phyloP scores from a whole-genome alignment of 768 basidiomycete species.

The Hygrocybe coccinea region DNA sequence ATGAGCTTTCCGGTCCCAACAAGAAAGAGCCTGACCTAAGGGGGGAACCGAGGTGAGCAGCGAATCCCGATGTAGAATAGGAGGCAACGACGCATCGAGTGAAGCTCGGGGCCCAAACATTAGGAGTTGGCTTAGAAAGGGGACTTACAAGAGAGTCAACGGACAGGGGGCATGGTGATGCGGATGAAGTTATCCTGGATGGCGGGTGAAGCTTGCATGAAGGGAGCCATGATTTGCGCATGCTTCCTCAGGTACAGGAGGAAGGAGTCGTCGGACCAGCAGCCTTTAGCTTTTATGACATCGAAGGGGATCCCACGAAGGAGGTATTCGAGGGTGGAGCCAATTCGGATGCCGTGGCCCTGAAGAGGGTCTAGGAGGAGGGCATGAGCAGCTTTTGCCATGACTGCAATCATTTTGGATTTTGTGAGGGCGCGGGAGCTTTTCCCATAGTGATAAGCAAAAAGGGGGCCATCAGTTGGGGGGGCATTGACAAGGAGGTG shows the following conservation, averaged over 20 bases:
- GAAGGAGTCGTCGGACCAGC: conserved; percentile 35
- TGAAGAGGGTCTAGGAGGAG: conserved; percentile 16
- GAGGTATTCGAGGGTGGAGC: conserved; percentile 34
- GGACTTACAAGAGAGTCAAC: neutral
- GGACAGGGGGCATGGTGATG: conserved; percentile 14
- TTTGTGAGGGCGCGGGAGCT: conserved; percentile 23
- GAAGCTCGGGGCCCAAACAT: conserved; percentile 3
- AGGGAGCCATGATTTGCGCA: conserved; percentile 25
- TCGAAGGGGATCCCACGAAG: conserved; percentile 34
- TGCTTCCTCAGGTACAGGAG: conserved; percentile 24
- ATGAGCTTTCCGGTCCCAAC: neutral
- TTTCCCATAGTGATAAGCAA: conserved; percentile 20
- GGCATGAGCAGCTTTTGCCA: conserved; percentile 11
- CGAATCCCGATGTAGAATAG: conserved; percentile 8
- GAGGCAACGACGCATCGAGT: conserved; percentile 11
- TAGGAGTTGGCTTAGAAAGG: conserved; percentile 2
- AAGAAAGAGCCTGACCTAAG: neutral
- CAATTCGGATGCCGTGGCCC: conserved; percentile 29
- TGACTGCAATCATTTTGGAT: conserved; percentile 15
- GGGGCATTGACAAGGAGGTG: conserved; percentile 32
- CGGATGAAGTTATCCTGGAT: conserved; percentile 6
- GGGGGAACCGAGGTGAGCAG: conserved; percentile 3
- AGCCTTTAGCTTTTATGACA: conserved; percentile 31
- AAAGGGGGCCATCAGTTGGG: conserved; percentile 21
- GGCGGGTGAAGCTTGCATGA: conserved; percentile 21